phyloP scores from a whole-genome alignment of 2,329 filamentous ascomycete genomes.

The Amylocarpus encephaloides region DNA sequence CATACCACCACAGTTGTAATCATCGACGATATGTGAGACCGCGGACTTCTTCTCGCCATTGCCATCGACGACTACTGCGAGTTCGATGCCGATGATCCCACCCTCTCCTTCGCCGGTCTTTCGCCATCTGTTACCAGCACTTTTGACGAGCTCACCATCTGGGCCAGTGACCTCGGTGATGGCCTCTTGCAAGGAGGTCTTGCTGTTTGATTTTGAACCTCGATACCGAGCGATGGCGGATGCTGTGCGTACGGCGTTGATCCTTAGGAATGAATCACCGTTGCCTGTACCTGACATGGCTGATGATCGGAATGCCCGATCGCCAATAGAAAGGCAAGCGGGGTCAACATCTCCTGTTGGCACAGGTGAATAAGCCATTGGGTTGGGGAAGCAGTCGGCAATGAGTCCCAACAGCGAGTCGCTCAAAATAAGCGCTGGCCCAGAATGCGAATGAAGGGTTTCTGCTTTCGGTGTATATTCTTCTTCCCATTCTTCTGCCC shows the following conservation, averaged over 20 bases:
- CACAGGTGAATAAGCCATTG: slow-evolving; percentile 31
- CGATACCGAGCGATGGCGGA: slow-evolving; percentile 64
- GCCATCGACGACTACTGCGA: slow-evolving; percentile 41
- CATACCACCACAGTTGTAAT: slow-evolving; percentile 85
- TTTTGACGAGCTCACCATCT: slow-evolving; percentile 65
- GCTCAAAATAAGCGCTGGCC: slow-evolving; percentile 36
- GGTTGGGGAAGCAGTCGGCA: slow-evolving; percentile 52
- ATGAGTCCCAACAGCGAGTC: slow-evolving; percentile 43
- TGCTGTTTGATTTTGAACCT: slow-evolving; percentile 12
- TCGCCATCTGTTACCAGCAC: slow-evolving; percentile 67
- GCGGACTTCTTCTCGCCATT: slow-evolving; percentile 38
- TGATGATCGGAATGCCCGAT: slow-evolving; percentile 30
- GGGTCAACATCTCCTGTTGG: slow-evolving; percentile 22
- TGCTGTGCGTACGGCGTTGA: slow-evolving; percentile 63
- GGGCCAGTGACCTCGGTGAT: slow-evolving; percentile 62
- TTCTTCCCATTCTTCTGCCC: slow-evolving; percentile 77
- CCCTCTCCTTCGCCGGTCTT: slow-evolving; percentile 73
- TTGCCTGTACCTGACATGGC: slow-evolving; percentile 78
- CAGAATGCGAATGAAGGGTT: slow-evolving; percentile 14
- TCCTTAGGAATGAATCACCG: slow-evolving; percentile 77
- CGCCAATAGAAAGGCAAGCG: slow-evolving; percentile 28
- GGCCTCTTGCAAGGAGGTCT: slow-evolving; percentile 46
- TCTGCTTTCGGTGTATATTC: slow-evolving; percentile 30
- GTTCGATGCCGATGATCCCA: slow-evolving; percentile 77
- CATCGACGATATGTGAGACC: slow-evolving; percentile 55